Evolutionary conservation across 495 filamentous ascomycete genomes (phyloP), one percentile per base, ranked within the genome.

Genomic region (Monascus purpureus): DNA sequence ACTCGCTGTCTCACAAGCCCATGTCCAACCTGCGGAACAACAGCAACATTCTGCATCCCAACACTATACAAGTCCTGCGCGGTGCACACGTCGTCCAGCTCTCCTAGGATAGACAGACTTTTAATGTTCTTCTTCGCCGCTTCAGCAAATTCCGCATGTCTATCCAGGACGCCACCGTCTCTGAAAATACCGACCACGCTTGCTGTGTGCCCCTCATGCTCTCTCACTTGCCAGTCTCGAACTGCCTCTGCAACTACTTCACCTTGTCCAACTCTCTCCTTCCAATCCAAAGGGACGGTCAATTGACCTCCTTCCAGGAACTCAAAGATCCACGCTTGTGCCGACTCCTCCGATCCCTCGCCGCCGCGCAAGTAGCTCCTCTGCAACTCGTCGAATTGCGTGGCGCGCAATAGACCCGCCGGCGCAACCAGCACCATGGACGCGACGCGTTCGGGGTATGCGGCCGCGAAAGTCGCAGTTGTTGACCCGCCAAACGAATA

Each of bases 171-270:
- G 0, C 56, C 56, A 4, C 54, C 61, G 38, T 66, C 57, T 31
- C 56, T 47, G 9, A 61, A 51, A 19, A 65, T 51, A 14, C 40
- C 56, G 28, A 63, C 43, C 8, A 68, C 55, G 35, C 59, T 64
- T 8, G 57, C 47, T 12, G 36, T 8, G 38, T 66, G 54, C 0
- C 65, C 65, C 4, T 35, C 17, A 46, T 68, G 65, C 18, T 59
- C 40, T 25, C 34, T 47, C 33, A 53, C 37, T 37, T 67, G 37
- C 65, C 65, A 68, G 1, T 53, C 54, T 8, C 53, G 39, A 25
- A 68, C 44, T 9, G 63, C 63, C 39, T 63, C 52, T 0, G 57
- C 52, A 22, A 67, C 65, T 5, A 66, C 45, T 19, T 61, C 57
- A 9, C 59, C 57, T 11, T 46, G 37, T 11, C 8, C 33, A 20